Conservation (phyloP, 441 rosid species). For the Francoa sonchifolia region DNA sequence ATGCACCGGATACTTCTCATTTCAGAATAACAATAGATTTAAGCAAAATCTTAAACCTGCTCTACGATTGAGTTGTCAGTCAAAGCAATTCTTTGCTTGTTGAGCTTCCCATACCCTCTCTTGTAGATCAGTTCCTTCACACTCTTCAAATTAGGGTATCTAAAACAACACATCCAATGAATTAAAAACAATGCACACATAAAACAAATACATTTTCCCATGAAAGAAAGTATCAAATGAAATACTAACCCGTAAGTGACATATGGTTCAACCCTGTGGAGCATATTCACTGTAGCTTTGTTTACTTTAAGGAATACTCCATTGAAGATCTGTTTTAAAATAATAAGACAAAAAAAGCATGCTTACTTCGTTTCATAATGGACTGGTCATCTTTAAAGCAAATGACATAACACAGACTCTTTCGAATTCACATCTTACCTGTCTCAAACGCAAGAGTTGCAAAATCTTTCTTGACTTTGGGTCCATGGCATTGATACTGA, state of each 20-base stretch:
- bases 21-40: neutral
- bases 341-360: neutral
- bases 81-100: conserved; percentile 55
- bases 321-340: conserved; percentile 21
- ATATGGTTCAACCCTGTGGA: conserved; percentile 69
- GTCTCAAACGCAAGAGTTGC: conserved; percentile 64
- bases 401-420: neutral
- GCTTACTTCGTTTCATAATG: neutral
- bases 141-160: conserved; percentile 66
- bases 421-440: conserved; percentile 23
- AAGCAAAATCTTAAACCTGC: conserved; percentile 22
- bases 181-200: neutral
- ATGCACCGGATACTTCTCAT: neutral
- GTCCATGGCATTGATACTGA: conserved; percentile 75
- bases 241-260: conserved; percentile 57
- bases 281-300: conserved; percentile 76
- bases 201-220: neutral
- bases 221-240: neutral
- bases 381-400: neutral
- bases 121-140: conserved; percentile 63
- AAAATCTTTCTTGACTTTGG: conserved; percentile 63
- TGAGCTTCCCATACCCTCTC: conserved; percentile 60
- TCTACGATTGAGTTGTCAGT: conserved; percentile 58
- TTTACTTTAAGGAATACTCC: conserved; percentile 80
- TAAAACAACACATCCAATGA: conserved; percentile 5